These are phyloP conservation scores for Pyricularia sp. DNA, from an alignment of 2,329 filamentous ascomycete genomes.

Conservation along the genomic window DNA sequence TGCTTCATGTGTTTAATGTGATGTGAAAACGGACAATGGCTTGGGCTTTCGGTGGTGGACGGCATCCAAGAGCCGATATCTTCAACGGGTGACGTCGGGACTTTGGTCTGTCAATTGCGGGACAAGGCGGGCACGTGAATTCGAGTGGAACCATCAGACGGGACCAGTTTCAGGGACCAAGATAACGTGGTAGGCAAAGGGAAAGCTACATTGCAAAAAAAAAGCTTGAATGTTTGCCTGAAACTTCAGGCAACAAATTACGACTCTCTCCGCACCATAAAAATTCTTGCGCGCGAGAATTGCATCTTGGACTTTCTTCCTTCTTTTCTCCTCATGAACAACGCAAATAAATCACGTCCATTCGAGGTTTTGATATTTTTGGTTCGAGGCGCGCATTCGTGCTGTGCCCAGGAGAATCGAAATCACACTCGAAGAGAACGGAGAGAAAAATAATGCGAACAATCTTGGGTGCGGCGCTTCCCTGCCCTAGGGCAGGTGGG, in stretches of 20 bases:
- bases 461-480: slow-evolving; percentile 43
- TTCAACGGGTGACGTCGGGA: neutral
- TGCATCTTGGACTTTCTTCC: slow-evolving; percentile 12
- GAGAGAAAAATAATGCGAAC: slow-evolving; percentile 33
- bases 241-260: neutral
- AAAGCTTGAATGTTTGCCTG: neutral
- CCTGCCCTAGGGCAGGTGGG: slow-evolving; percentile 26
- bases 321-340: slow-evolving; percentile 30
- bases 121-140: neutral
- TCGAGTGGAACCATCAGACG: neutral
- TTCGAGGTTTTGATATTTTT: slow-evolving; percentile 31
- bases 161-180: neutral
- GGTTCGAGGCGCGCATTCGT: slow-evolving; percentile 27
- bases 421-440: slow-evolving; percentile 33
- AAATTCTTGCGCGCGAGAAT: slow-evolving; percentile 8
- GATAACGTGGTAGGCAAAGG: neutral
- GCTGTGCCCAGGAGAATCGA: slow-evolving; percentile 32
- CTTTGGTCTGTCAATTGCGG: slow-evolving; percentile 3
- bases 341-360: slow-evolving; percentile 33
- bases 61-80: neutral
- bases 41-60: neutral
- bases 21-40: neutral
- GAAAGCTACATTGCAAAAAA: too few relatives aligned
- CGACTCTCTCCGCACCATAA: neutral
- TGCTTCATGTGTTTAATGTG: neutral